A percentile compares a stretch with the other conserved stretches of the same genome.
Conservation (phyloP, 176 grass and related monocot genomes). For the Carex parvula region DNA sequence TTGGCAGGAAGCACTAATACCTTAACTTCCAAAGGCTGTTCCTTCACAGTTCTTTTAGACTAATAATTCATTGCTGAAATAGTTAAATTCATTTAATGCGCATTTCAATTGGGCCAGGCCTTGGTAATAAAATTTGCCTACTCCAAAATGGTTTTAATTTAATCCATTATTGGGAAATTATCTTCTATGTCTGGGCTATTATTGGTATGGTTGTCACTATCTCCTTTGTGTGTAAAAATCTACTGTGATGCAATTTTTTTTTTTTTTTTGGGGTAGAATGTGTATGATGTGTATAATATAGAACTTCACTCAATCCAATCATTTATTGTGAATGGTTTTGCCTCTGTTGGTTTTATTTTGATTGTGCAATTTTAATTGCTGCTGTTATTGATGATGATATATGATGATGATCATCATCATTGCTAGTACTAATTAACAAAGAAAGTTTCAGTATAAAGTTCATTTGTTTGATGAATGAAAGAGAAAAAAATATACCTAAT, state of each 20-base stretch:
- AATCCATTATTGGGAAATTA: background rate
- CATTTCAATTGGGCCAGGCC: background rate
- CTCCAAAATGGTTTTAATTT: background rate
- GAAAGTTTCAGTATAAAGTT: background rate
- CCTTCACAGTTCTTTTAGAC: background rate
- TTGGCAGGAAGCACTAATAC: constrained; percentile 9
- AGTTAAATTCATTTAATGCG: background rate
- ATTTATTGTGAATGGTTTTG: background rate
- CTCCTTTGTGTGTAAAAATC: background rate
- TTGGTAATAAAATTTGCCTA: background rate
- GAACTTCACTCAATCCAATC: background rate
- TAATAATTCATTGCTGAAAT: background rate
- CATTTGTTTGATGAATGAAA: background rate
- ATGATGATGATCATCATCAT: background rate
- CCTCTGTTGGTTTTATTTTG: background rate
- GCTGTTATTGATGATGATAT: background rate
- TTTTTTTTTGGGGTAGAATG: no score
- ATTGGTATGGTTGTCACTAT: background rate
- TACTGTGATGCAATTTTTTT: no score
- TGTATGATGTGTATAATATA: no score
- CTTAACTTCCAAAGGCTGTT: constrained; percentile 3
- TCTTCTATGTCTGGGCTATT: background rate
- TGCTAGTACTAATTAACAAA: background rate
- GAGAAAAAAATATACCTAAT: background rate
- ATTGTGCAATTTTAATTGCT: background rate